These are phyloP conservation scores for Phytophthora tentaculata DNA, from an alignment of 352 stramenopile genomes.

Conservation along the genomic window DNA sequence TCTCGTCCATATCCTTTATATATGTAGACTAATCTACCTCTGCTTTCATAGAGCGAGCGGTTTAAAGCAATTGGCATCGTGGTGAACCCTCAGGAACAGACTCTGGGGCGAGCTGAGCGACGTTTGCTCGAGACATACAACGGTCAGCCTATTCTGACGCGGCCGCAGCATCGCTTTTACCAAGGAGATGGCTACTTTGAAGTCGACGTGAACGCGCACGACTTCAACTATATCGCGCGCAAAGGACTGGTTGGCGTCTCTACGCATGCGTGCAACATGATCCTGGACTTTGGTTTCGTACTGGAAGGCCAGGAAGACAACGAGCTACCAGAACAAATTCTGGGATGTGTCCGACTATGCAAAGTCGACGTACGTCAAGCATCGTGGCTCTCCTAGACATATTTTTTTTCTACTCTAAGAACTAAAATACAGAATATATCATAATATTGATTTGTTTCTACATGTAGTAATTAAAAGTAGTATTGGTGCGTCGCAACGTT, in stretches of 20 bases:
- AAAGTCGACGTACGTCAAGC: constrained; percentile 75
- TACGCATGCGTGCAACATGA: constrained; percentile 80
- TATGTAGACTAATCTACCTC: neutral
- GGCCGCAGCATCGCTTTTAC: constrained; percentile 82
- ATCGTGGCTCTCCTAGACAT: constrained; percentile 43
- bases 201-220: constrained; percentile 81
- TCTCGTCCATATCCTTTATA: neutral
- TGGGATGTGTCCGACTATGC: constrained; percentile 76
- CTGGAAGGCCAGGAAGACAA: constrained; percentile 80
- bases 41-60: constrained; percentile 57
- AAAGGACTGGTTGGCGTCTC: constrained; percentile 78
- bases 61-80: constrained; percentile 88
- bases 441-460: no score
- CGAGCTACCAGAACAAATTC: constrained; percentile 80
- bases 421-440: no score
- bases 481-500: no score
- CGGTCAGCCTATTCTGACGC: constrained; percentile 80
- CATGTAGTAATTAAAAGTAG: no score
- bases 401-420: no score
- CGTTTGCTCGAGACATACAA: constrained; percentile 87
- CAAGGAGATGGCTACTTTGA: constrained; percentile 79
- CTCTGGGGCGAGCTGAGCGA: constrained; percentile 71
- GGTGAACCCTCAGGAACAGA: constrained; percentile 75
- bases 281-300: constrained; percentile 86
- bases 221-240: constrained; percentile 86